Percentiles rank a stretch among this genome's conserved stretches.
Conservation (phyloP, 441 rosid species). For the Euphorbia corollata region DNA sequence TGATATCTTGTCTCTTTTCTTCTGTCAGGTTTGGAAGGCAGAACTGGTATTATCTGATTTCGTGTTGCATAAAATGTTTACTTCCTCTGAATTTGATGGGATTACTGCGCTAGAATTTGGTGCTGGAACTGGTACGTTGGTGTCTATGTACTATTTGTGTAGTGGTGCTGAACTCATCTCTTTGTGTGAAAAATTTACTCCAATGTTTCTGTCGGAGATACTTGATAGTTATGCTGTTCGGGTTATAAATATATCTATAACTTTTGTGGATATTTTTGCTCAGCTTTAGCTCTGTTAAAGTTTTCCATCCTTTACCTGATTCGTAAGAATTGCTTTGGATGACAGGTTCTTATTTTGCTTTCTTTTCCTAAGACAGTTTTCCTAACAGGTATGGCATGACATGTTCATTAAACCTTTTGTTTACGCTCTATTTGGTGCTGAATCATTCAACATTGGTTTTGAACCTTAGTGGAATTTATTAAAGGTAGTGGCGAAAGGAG, state of each 20-base stretch:
- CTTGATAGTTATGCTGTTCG: not conserved
- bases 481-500: too few species aligned
- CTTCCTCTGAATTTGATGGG: constrained; percentile 51
- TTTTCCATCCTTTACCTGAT: constrained; percentile 1
- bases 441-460: not conserved
- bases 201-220: not conserved
- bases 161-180: not conserved
- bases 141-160: constrained; percentile 1
- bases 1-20: constrained; percentile 6
- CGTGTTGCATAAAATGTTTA: constrained; percentile 59
- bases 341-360: constrained; percentile 24
- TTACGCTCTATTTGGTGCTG: not conserved
- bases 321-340: constrained; percentile 13
- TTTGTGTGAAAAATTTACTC: not conserved
- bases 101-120: constrained; percentile 62
- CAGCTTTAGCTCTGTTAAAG: constrained; percentile 2
- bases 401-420: not conserved
- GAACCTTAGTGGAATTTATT: too few species aligned
- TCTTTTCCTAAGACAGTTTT: constrained; percentile 49
- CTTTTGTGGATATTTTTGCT: not conserved
- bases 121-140: constrained; percentile 69
- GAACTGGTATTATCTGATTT: constrained; percentile 68
- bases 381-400: constrained; percentile 53
- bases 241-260: not conserved
- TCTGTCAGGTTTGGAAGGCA: constrained; percentile 79